Evolutionary conservation across 306 rosid genomes (phyloP).

Genomic region (Vigna nakashimae): DNA sequence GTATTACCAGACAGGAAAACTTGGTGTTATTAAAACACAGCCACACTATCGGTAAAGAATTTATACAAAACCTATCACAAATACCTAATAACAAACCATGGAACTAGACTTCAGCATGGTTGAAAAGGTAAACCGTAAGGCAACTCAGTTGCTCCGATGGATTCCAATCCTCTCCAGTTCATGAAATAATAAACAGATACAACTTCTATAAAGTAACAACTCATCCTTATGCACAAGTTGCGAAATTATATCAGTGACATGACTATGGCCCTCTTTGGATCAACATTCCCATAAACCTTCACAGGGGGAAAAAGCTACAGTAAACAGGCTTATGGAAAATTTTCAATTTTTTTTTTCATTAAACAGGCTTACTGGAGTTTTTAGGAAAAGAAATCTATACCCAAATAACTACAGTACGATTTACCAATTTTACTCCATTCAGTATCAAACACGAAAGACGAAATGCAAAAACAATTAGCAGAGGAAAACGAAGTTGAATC

Average conservation of each 20-base stretch:
- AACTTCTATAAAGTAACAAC: neutral
- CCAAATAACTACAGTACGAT: too few relatives aligned
- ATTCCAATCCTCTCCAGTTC: neutral
- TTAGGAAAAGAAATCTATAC: too few relatives aligned
- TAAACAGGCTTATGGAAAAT: neutral
- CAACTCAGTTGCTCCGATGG: neutral
- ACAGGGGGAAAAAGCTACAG: neutral
- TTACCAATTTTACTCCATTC: neutral
- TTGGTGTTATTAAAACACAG: neutral
- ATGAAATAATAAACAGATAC: neutral
- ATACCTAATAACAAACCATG: conserved; percentile 18
- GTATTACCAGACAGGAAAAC: neutral
- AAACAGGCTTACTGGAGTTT: too few relatives aligned
- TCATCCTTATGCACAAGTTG: neutral
- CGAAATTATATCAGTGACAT: neutral
- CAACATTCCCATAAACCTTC: neutral
- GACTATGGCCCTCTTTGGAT: neutral
- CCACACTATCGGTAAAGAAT: neutral
- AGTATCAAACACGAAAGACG: neutral
- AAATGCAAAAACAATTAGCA: neutral
- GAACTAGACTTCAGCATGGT: neutral
- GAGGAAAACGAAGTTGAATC: neutral
- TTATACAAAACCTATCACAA: neutral
- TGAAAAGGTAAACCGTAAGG: neutral
- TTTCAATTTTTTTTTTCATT: too few relatives aligned